Conservation (phyloP, 2,329 filamentous ascomycete species). For the Daldinia sp. region DNA sequence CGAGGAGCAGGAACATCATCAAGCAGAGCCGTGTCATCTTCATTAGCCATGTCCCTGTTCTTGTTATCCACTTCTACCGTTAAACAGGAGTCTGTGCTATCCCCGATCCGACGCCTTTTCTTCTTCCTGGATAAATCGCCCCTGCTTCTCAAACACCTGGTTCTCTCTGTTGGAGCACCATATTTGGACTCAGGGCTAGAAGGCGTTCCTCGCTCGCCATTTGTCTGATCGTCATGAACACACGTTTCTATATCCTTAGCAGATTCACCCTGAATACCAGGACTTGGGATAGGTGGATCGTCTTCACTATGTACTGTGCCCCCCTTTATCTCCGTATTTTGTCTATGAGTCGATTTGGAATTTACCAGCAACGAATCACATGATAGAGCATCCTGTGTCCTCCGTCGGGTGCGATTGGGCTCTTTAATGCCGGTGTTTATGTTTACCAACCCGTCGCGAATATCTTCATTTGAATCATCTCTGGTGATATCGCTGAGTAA, state of each 20-base stretch:
- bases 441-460: neutral
- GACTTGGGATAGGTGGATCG: neutral
- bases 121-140: slow-evolving; percentile 27
- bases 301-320: neutral
- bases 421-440: slow-evolving; percentile 6
- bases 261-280: slow-evolving; percentile 4
- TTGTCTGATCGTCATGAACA: neutral
- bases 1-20: slow-evolving; percentile 46
- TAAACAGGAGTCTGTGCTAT: slow-evolving; percentile 8
- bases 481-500: neutral
- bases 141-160: slow-evolving; percentile 16
- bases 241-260: slow-evolving; percentile 10
- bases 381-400: slow-evolving; percentile 1
- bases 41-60: slow-evolving; percentile 5
- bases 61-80: slow-evolving; percentile 9
- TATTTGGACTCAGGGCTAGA: slow-evolving; percentile 2
- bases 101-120: neutral
- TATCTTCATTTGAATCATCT: neutral
- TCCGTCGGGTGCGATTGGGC: neutral
- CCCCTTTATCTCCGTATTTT: slow-evolving; percentile 1
- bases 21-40: slow-evolving; percentile 16
- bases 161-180: neutral
- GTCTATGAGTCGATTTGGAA: slow-evolving; percentile 2
- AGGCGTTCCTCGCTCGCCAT: neutral
- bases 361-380: neutral